Evolutionary conservation across 1,284 basidiomycete species (phyloP).

Genomic region (Somion occarium): DNA sequence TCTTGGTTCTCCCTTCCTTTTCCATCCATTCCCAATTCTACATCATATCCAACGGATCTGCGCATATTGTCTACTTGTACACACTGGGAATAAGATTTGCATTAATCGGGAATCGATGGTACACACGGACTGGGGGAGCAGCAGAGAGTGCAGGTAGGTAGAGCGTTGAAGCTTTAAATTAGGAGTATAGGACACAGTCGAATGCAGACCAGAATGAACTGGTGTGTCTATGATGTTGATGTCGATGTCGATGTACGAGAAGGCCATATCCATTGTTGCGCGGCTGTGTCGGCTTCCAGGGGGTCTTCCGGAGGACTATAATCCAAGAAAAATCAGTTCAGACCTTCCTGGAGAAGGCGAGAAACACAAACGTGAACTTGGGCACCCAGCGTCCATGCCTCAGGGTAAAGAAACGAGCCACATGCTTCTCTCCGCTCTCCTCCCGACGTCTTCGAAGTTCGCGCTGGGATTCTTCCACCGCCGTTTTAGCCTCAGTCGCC

Average conservation of each 20-base stretch:
- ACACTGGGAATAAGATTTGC: constrained; percentile 25
- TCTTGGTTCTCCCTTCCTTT: background rate
- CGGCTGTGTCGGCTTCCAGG: constrained; percentile 52
- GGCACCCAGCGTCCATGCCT: constrained; percentile 76
- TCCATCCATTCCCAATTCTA: no score
- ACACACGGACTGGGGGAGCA: background rate
- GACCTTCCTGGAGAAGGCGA: background rate
- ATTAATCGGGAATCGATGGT: constrained; percentile 24
- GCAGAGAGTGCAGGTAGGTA: background rate
- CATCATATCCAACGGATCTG: no score
- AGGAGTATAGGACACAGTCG: no score
- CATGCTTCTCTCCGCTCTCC: constrained; percentile 61
- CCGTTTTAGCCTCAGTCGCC: constrained; percentile 87
- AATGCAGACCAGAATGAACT: no score
- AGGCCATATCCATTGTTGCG: constrained; percentile 62
- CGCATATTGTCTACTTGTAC: constrained; percentile 34
- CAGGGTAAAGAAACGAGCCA: constrained; percentile 80
- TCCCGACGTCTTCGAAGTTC: constrained; percentile 78
- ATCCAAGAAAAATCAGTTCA: background rate
- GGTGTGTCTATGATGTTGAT: background rate
- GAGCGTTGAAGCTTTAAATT: background rate
- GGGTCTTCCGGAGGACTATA: constrained; percentile 67
- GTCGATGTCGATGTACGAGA: constrained; percentile 13
- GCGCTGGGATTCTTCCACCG: constrained; percentile 91
- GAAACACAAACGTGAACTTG: constrained; percentile 58